Evolutionary conservation across 169 alveolate genomes (phyloP), one percentile per base, ranked within the genome.

Genomic region (Eimeria sp.): DNA sequence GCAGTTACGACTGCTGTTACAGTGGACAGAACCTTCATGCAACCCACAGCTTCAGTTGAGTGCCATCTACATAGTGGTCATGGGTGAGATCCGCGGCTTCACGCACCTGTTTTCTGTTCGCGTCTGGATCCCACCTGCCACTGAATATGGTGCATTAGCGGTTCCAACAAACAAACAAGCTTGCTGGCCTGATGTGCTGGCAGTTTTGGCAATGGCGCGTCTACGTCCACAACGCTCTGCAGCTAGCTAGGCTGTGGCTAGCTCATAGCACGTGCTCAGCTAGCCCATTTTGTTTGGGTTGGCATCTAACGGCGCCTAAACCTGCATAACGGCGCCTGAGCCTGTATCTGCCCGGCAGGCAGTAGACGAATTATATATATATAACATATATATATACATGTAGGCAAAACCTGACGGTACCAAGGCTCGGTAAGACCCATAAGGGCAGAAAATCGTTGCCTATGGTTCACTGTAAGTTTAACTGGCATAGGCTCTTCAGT

Each of bases 401-500:
- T 43, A 43, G 49, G 49, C 49, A 43, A 43, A 43, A 4, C 49
- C 49, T 43, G 49, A 43, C 4, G 49, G 4, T 43, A 43, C 2
- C 49, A 43, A 43, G 4, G 49, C 49, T 43, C 46, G 30, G 23
- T 30, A 71, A 37, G 80, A 30, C 11, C n/a, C 54, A 18, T 71
- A 13, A 33, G n/a, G 54, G 54, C 58, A 40, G 56, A 74, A 74
- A 74, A 40, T 74, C 18, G 58, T 14, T 74, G 30, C 56, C 4
- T 40, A 6, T 25, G 9, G 68, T 60, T 74, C 56, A 74, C 58
- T 40, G 58, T 14, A 74, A 40, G 40, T 20, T 40, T n/a, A 85
- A 85, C 40, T 85, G 77, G 54, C 76, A 14, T 56, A 85, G 58
- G 76, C 91, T 60, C 18, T 49, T 10, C 52, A 87, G 71, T 46